Percentiles rank a stretch among this genome's conserved stretches.
Evolutionary conservation across 495 filamentous ascomycete species (phyloP).

Genomic region (Penicillium angulare): DNA sequence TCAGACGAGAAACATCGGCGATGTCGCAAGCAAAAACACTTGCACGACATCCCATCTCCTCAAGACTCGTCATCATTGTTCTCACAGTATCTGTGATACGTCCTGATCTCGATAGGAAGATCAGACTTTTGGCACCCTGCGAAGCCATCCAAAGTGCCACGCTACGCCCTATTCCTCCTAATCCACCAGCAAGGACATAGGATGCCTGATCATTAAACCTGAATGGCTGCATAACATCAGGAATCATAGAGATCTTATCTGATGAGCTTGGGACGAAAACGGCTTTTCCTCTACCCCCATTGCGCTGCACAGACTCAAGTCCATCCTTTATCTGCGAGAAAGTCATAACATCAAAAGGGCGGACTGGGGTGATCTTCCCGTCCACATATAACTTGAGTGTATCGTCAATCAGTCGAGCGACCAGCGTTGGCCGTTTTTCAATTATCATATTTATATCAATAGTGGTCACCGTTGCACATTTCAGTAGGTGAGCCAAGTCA

Average conservation of each 20-base stretch:
- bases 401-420: slow-evolving; percentile 4
- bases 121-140: slow-evolving; percentile 25
- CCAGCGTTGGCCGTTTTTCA: not conserved
- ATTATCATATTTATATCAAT: slow-evolving; percentile 26
- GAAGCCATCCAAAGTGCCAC: slow-evolving; percentile 38
- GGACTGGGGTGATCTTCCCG: slow-evolving; percentile 4
- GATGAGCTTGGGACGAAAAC: slow-evolving; percentile 10
- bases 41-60: slow-evolving; percentile 13
- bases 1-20: slow-evolving; percentile 17
- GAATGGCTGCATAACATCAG: slow-evolving; percentile 11
- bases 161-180: slow-evolving; percentile 41
- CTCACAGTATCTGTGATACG: slow-evolving; percentile 1
- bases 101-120: slow-evolving; percentile 28
- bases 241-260: slow-evolving; percentile 14
- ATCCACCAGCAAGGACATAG: slow-evolving; percentile 36
- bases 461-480: slow-evolving; percentile 21
- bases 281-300: slow-evolving; percentile 2
- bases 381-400: slow-evolving; percentile 6
- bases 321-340: slow-evolving; percentile 12
- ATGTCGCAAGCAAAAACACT: slow-evolving; percentile 19
- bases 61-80: slow-evolving; percentile 13
- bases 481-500: slow-evolving; percentile 15
- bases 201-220: slow-evolving; percentile 17
- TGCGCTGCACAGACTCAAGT: not conserved
- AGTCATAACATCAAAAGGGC: slow-evolving; percentile 1